Evolutionary conservation across 768 basidiomycete genomes (phyloP), one percentile per base, ranked within the genome.

Genomic region (Phylloporus sp.): DNA sequence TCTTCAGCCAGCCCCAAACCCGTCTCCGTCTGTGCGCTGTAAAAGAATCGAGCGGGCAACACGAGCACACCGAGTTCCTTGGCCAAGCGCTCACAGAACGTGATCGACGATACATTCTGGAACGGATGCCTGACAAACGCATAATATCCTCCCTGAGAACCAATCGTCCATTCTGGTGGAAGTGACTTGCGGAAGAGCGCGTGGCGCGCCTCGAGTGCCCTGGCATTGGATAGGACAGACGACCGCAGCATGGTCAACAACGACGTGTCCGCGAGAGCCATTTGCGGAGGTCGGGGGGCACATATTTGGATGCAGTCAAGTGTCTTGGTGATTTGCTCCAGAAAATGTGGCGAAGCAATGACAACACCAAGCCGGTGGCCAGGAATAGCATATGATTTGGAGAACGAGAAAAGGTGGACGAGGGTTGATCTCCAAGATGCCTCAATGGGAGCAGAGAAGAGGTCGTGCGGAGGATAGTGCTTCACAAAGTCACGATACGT

Each of bases 241-340:
- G 83, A 71, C 7, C 65, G 57, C 11, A 89, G 76, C 0, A 66
- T 52, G 0, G 78, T 72, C 1, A 92, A 69, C 4, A 88, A 70
- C 4, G 73, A 69, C 2, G 74, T 59, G 16, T 78, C 71, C 4
- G 71, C 73, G 8, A 92, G 73, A 0, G 86, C 88, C 9, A 82
- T 63, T 59, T 94, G 91, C 15, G 85, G 74, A 0, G 86, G 78
- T 7, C 86, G 78, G 11, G 91, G 86, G 0, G 90, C 74, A 61
- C 91, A 92, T 34, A 90, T 85, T 60, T 91, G 91, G 32, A 91
- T 72, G 54, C 82, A 86, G 66, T 93, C 91, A 12, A 91, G 78
- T 20, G 86, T 78, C n/a, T 74, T 82, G 22, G 72, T 76, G 44
- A 82, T 63, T 5, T 76, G 58, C 15, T 56, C 56, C 7, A 86